Percentiles rank a stretch among this genome's conserved stretches.
Evolutionary conservation across 2,329 filamentous ascomycete species (phyloP).

Genomic region (Nakataea oryzae): DNA sequence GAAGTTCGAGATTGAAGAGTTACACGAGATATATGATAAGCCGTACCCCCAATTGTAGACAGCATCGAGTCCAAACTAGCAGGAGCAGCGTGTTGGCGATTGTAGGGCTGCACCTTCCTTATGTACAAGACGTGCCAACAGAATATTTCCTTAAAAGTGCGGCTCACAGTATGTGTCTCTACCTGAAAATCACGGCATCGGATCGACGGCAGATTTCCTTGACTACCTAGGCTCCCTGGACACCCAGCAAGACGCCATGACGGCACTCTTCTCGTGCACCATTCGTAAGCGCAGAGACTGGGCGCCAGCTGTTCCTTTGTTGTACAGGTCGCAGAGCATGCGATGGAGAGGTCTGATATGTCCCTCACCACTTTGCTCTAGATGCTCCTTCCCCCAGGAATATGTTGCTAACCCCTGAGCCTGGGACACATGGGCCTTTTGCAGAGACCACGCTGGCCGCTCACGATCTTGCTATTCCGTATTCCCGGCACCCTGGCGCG

Average conservation of each 20-base stretch:
- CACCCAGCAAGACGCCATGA: background rate
- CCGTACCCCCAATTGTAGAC: too few species aligned
- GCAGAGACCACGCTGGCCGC: slow-evolving; percentile 29
- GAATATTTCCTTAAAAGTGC: too few species aligned
- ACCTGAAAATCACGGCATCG: too few species aligned
- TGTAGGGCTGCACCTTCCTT: background rate
- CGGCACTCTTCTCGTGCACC: slow-evolving; percentile 26
- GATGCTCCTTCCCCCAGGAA: background rate
- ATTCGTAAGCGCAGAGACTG: slow-evolving; percentile 25
- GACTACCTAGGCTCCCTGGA: background rate
- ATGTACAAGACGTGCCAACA: background rate
- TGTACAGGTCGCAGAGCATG: slow-evolving; percentile 3
- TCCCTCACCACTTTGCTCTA: background rate
- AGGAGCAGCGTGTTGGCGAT: too few species aligned
- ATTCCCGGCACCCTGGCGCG: slow-evolving; percentile 10
- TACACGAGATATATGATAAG: too few species aligned
- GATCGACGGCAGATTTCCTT: too few species aligned
- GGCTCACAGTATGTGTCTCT: too few species aligned
- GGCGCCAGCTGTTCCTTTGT: slow-evolving; percentile 20
- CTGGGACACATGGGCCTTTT: slow-evolving; percentile 7
- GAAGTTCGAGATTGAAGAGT: too few species aligned
- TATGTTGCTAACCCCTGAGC: background rate
- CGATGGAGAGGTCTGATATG: background rate
- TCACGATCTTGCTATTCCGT: slow-evolving; percentile 34
- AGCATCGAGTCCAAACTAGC: too few species aligned